Base-by-base conservation (phyloP, 805 yeast genomes). In the Schizosaccharomyces japonicus region DNA sequence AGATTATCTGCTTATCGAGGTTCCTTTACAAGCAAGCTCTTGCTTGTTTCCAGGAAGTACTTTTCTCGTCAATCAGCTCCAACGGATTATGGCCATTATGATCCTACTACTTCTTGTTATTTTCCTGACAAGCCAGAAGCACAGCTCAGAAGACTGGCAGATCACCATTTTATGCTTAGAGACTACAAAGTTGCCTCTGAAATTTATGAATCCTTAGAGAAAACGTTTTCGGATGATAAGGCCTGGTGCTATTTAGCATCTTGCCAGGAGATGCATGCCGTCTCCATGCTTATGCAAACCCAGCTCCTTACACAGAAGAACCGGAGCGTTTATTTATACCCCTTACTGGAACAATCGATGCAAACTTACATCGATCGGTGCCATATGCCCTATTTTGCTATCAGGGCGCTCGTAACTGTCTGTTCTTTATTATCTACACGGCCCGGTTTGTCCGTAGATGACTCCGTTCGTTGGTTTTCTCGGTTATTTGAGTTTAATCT, bases 131-230 rank as follows among this genome's bases (percentile, higher is more conserved):
- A 83, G 0, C 69, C 76, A 1, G 95, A 83, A 54, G 79, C 81
- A 57, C 67, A 73, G 39, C 67, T 84, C 26, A 66, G 96, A 47
- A 78, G 80, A 57, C 64, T 87, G 26, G 96, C 93, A 0, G 98
- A 90, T 59, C 82, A 93, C 82, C 75, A 84, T 5, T 75, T 87
- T 56, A 81, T 90, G 75, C 62, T 85, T n/a, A 72, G 84, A 32
- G 95, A 90, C 63, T 87, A 79, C 66, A 76, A 77, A 58, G 75
- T 73, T 50, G 90, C 95, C 2, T 78, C 79, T 56, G 66, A 80
- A 1, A 79, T 83, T 1, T 87, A 87, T 58, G 96, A 87, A 50
- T 59, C 81, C 47, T 68, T 83, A 33, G 77, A 78, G 50, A 78
- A 79, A 55, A 95, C 85, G 58, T 77, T 77, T 53, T 65, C 73